Percentiles rank a stretch among this genome's conserved stretches.
Evolutionary conservation across 2,329 filamentous ascomycete genomes (phyloP).

Genomic region (Diaporthe ilicicola): DNA sequence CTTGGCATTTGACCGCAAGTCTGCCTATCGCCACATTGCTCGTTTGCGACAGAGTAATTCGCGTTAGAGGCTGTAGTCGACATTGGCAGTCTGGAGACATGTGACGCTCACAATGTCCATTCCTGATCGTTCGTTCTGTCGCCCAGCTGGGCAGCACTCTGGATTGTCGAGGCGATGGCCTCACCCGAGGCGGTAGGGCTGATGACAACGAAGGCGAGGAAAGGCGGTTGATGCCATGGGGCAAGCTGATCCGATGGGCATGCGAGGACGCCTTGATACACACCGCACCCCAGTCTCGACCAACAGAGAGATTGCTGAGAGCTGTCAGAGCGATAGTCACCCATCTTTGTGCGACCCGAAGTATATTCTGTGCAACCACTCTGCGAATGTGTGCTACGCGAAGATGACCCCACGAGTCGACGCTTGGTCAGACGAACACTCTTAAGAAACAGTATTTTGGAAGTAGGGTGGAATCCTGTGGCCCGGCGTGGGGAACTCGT

Average conservation of each 20-base stretch:
- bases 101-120: not conserved
- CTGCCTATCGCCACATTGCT: not conserved
- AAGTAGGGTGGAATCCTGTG: not conserved
- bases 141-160: not conserved
- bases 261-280: not conserved
- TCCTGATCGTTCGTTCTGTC: not conserved
- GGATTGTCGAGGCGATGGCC: not conserved
- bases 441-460: conserved; percentile 1
- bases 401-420: conserved; percentile 5
- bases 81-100: not conserved
- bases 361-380: not conserved
- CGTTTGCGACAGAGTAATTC: not conserved
- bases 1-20: not conserved
- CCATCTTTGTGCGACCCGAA: not conserved
- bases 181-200: conserved; percentile 6
- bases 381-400: conserved; percentile 1
- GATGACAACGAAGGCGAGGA: not conserved
- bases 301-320: not conserved
- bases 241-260: conserved; percentile 1
- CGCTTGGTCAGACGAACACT: conserved; percentile 13
- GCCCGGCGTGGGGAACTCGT: not conserved
- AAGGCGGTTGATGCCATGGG: not conserved
- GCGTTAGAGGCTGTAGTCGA: not conserved
- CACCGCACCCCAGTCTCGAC: not conserved
- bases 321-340: not conserved